Evolutionary conservation across 148 eudicot species (phyloP), one percentile per base, ranked within the genome.

Genomic region (Diospyros lotus): DNA sequence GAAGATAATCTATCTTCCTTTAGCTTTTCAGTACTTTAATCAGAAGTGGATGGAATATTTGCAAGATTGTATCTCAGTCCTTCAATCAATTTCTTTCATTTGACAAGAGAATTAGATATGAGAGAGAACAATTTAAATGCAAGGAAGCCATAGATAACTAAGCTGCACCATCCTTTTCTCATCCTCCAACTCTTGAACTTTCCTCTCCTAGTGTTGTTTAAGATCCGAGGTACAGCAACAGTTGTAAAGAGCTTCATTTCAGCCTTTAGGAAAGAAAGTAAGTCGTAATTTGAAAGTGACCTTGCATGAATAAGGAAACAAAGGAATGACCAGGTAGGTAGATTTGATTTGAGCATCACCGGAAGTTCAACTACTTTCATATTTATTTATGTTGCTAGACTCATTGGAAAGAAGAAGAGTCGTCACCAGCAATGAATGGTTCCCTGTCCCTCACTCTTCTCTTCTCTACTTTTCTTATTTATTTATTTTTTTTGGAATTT

Each of bases 171-270:
- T 74, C 83, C 82, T 91, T 76, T 93, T 96, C 76, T 96, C 98
- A 66, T 85, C 89, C 82, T 96, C 98, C 84, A 96, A 78, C 68
- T 93, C 98, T 44, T 85, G 85, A 77, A 96, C 98, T 76, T 93
- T 96, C 79, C 89, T 96, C 78, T 91, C 99, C 56, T 84, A 95
- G 81, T 89, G 99, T 79, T 93, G 97, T 77, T 90, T 94, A 15
- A 94, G 79, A 80, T 90, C 87, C 51, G 97, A 84, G 44, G 90
- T 87, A 28, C 28, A 76, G 92, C 97, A 64, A 48, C 75, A 72
- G 69, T 80, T 45, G 86, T 76, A 84, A 90, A 82, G 55, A 90
- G 80, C 87, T 93, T 93, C 99, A 96, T 96, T 79, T 96, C 99
- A 82, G 99, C 98, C 99, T 95, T 75, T 58, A 42, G 14, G 63